phyloP scores from a whole-genome alignment of 1,284 basidiomycete species.

The Prillingera fragicola region DNA sequence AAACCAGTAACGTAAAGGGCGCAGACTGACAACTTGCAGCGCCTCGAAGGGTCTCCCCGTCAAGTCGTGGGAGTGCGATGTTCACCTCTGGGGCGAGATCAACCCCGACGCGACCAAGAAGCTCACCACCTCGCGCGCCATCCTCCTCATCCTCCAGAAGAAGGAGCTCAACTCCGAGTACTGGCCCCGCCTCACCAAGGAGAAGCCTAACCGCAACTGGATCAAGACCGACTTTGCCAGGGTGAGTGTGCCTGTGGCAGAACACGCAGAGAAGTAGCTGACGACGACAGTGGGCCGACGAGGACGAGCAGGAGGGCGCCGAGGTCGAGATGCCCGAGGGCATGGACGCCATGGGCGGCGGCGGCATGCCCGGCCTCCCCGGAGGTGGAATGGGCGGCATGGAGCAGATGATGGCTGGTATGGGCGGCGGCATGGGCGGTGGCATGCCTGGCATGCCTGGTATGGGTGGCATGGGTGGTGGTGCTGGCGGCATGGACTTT shows the following conservation, averaged over 20 bases:
- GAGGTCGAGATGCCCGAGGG: constrained; percentile 13
- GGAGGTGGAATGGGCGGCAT: constrained; percentile 24
- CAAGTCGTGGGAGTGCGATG: constrained; percentile 64
- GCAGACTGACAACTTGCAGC: constrained; percentile 40
- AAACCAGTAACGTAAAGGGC: background rate
- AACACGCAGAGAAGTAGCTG: constrained; percentile 2
- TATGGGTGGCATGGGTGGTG: constrained; percentile 48
- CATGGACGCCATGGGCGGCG: constrained; percentile 38
- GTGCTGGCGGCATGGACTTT: constrained; percentile 51
- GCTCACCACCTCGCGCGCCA: constrained; percentile 59
- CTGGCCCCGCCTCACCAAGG: constrained; percentile 86
- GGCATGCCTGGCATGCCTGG: constrained; percentile 48
- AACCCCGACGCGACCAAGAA: constrained; percentile 60
- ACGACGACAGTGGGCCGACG: constrained; percentile 67
- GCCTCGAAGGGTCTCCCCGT: constrained; percentile 55
- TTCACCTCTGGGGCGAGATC: constrained; percentile 69
- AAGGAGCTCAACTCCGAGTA: constrained; percentile 68
- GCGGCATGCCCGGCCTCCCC: constrained; percentile 38
- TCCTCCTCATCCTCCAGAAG: constrained; percentile 69
- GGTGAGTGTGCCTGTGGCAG: constrained; percentile 34
- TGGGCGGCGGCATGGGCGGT: constrained; percentile 19
- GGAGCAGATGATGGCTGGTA: constrained; percentile 40
- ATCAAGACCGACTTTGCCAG: constrained; percentile 87
- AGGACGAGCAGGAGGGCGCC: constrained; percentile 76
- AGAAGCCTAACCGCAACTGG: constrained; percentile 67